Percentiles rank a stretch among this genome's conserved stretches.
These are phyloP conservation scores for Suhomyces terraborum DNA, from an alignment of 1,139 yeast genomes.

Conservation along the genomic window DNA sequence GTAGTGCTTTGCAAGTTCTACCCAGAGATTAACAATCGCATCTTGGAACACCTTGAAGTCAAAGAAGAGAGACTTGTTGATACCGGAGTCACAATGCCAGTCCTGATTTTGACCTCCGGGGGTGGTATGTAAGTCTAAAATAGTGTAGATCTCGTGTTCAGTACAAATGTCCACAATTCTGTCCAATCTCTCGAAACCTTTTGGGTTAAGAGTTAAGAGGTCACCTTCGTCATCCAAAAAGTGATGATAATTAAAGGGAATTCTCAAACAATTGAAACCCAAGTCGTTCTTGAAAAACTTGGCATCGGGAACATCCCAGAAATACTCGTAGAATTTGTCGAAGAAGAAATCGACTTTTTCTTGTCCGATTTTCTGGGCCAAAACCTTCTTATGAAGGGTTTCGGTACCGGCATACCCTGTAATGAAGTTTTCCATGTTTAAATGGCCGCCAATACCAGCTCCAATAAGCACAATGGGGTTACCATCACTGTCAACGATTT, in stretches of 20 bases:
- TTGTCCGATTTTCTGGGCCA: conserved; percentile 37
- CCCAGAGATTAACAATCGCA: conserved; percentile 43
- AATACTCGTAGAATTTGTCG: conserved; percentile 49
- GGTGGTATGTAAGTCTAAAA: conserved; percentile 47
- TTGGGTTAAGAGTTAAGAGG: conserved; percentile 36
- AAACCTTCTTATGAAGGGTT: conserved; percentile 44
- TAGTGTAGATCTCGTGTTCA: conserved; percentile 41
- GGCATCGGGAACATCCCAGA: conserved; percentile 50
- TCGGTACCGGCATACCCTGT: conserved; percentile 54
- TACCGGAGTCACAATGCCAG: conserved; percentile 49
- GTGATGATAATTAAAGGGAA: conserved; percentile 51
- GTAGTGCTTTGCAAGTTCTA: conserved; percentile 41
- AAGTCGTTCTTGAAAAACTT: conserved; percentile 38
- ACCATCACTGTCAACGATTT: conserved; percentile 41
- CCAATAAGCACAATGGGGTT: conserved; percentile 39
- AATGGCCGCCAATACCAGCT: conserved; percentile 48
- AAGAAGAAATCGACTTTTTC: conserved; percentile 48
- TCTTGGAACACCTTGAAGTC: conserved; percentile 48
- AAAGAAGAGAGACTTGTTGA: conserved; percentile 48
- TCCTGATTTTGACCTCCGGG: conserved; percentile 55
- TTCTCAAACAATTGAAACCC: conserved; percentile 45
- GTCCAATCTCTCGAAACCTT: conserved; percentile 45
- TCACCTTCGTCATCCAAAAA: conserved; percentile 44
- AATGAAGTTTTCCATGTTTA: conserved; percentile 54
- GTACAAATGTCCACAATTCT: conserved; percentile 41